Base-by-base conservation (phyloP, 164 flowering plant species). In the Magnolia kwangsiensis region DNA sequence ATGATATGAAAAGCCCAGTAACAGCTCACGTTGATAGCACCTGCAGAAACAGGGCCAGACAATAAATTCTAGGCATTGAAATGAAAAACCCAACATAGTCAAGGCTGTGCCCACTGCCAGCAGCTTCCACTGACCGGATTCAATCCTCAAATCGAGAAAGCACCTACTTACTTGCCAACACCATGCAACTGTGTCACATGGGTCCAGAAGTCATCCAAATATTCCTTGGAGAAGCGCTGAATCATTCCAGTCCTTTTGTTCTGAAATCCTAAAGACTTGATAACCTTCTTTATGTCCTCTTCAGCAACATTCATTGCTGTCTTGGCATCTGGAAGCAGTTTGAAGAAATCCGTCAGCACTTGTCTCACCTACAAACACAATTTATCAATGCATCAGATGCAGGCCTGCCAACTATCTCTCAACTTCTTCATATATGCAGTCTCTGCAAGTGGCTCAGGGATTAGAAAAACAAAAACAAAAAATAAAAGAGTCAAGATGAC, bases 151-250 rank as follows among this genome's bases (percentile, higher is more conserved):
- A 37, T 37, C 7, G 45, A 37, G 45, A 37, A 37, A 37, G 45
- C 6, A 7, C 45, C 45, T 37, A 37, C 89, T 80, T 81, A 92
- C 97, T 90, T 93, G 75, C 97, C 98, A 77, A 95, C 80, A 69
- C 97, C 97, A 74, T 85, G 89, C 66, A 95, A 84, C 68, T 91
- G 81, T 21, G 96, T 89, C 58, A 91, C 95, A 80, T 90, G 86
- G 21, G 90, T 90, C 97, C 97, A 91, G 24, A 76, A 80, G 4
- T 89, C 88, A 8, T 51, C 83, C 76, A 92, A 79, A 81, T 95
- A 95, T 74, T 91, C 90, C 29, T 27, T 63, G 7, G 98, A 92
- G 23, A 93, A 76, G 3, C 88, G 89, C 27, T 83, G 85, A 78
- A 93, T 87, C 90, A 81, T 86, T 16, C 13, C 13, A 27, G 97